phyloP scores from a whole-genome alignment of 805 yeast species.

The Wickerhamomyces rabaulensis region DNA sequence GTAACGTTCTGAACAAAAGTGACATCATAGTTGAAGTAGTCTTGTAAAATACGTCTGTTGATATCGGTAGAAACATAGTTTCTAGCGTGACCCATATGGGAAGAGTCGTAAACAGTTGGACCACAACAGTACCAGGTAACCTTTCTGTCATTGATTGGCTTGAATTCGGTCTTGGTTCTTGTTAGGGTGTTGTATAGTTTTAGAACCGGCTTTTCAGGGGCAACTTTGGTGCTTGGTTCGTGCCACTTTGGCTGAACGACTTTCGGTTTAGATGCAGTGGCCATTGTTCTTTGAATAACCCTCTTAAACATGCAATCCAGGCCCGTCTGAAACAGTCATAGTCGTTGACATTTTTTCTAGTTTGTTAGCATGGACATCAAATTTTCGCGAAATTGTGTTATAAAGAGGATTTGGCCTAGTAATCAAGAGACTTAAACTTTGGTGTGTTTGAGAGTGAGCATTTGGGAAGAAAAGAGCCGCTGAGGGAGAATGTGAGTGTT shows the following conservation, averaged over 20 bases:
- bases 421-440: neutral
- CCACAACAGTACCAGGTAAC: constrained; percentile 98
- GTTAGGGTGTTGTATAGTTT: constrained; percentile 82
- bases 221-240: constrained; percentile 27
- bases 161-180: constrained; percentile 68
- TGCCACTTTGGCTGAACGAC: constrained; percentile 51
- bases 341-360: neutral
- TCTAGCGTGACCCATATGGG: constrained; percentile 98
- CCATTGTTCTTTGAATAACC: constrained; percentile 16
- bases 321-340: neutral
- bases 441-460: neutral
- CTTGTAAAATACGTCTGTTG: constrained; percentile 81
- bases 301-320: neutral
- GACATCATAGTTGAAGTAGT: constrained; percentile 87
- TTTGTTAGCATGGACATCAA: neutral
- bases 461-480: neutral
- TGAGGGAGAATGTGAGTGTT: neutral
- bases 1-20: constrained; percentile 94
- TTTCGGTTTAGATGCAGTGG: constrained; percentile 24
- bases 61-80: constrained; percentile 94
- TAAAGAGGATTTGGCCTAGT: neutral
- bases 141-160: constrained; percentile 58
- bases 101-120: constrained; percentile 93
- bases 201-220: constrained; percentile 34
- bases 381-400: neutral